Base-by-base conservation (phyloP, 768 basidiomycete genomes). In the Leccinum imitatum region DNA sequence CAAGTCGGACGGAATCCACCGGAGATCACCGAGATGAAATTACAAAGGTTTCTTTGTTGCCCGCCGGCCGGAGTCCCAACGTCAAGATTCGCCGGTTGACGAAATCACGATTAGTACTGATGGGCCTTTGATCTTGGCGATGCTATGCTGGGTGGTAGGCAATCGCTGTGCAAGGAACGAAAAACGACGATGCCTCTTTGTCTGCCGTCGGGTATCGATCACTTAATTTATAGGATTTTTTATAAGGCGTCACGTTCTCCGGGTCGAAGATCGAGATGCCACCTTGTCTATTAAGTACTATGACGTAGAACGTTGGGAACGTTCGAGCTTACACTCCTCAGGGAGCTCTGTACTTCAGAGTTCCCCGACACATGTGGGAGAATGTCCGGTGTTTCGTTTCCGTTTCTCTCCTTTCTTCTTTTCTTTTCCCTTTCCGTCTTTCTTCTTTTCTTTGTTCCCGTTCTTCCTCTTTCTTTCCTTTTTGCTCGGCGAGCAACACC, bases 11-110 rank as follows among this genome's bases (percentile, higher is more conserved):
- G 69, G 69, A 60, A 44, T n/a, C 17, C n/a, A 44, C n/a, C 41
- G 41, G 41, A 10, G 56, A 65, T 69, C 61, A 60, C 69, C 69
- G 69, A 64, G 66, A 71, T 71, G 67, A 71, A 69, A 63, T 62
- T 61, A 53, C 44, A 57, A 39, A 39, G 39, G 39, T 44, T 44
- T 44, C 41, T 44, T 44, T 44, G 41, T 44, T 44, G n/a, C 41
- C 8, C 41, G 41, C 17, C 41, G 41, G 41, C 41, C 41, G 41
- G 39, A 2, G n/a, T 44, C 4, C n/a, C n/a, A 2, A 39, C 39
- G 39, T 39, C 17, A 44, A n/a, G 41, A 44, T 44, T 62, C 51
- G 23, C 60, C 63, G 56, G 56, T 17, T 44, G 41, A 44, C 41
- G 41, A 19, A 19, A 44, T 44, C 41, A 44, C 9, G n/a, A 44